These are phyloP conservation scores for Raffaelea albimanens DNA, from an alignment of 2,329 filamentous ascomycete species.

Conservation along the genomic window DNA sequence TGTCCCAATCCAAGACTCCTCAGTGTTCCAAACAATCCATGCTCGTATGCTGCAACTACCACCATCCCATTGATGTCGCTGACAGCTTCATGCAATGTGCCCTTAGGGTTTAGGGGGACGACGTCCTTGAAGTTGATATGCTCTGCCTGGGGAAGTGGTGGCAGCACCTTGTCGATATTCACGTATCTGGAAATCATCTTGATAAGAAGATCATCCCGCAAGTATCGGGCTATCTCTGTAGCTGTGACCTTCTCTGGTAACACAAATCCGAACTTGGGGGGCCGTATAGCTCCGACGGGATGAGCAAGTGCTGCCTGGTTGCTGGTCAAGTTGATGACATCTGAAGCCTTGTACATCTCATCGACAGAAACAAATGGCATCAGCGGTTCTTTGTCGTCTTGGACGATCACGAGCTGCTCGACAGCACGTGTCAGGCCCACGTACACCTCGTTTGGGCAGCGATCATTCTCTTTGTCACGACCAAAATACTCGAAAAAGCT, in stretches of 20 bases:
- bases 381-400: neutral
- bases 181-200: neutral
- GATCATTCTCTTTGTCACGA: neutral
- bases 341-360: neutral
- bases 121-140: neutral
- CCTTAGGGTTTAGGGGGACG: neutral
- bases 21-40: neutral
- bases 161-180: neutral
- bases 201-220: neutral
- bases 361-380: neutral
- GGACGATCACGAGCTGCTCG: neutral
- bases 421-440: neutral
- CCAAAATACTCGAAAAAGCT: neutral
- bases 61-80: slow-evolving; percentile 1
- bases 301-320: neutral
- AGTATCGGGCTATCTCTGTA: neutral
- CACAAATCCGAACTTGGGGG: neutral
- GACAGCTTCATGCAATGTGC: neutral
- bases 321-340: neutral
- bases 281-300: neutral
- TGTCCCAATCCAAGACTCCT: neutral
- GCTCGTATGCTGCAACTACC: slow-evolving; percentile 1
- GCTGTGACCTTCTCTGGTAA: neutral
- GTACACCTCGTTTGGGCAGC: slow-evolving; percentile 2
- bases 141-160: neutral